phyloP scores from a whole-genome alignment of 139 green algal species.

The Choricystis sp. region DNA sequence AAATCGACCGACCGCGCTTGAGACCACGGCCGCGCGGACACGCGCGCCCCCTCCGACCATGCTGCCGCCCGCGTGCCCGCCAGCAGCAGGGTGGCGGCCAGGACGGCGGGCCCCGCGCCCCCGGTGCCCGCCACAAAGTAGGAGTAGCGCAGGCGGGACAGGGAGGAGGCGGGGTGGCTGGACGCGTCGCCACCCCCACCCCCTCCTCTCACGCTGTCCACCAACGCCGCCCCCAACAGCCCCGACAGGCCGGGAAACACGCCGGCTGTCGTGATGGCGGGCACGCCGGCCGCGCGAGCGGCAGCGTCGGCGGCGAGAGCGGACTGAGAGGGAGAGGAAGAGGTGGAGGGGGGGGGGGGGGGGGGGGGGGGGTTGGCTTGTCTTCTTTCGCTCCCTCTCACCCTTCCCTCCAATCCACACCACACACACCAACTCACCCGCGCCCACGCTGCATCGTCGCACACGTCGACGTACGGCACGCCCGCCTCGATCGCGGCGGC shows the following conservation, averaged over 20 bases:
- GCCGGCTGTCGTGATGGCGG: constrained; percentile 64
- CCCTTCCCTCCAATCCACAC: not conserved
- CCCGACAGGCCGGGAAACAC: constrained; percentile 71
- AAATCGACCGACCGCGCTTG: constrained; percentile 76
- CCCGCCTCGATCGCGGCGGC: constrained; percentile 53
- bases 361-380: not conserved
- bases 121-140: constrained; percentile 84
- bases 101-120: constrained; percentile 81
- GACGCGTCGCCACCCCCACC: not conserved
- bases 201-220: constrained; percentile 18
- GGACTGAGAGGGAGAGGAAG: not conserved
- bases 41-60: constrained; percentile 20
- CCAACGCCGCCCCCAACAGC: constrained; percentile 84
- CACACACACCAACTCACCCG: no score
- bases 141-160: constrained; percentile 52
- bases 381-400: not conserved
- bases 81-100: constrained; percentile 80
- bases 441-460: constrained; percentile 60
- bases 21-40: constrained; percentile 42
- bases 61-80: constrained; percentile 28
- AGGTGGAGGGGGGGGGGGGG: not conserved
- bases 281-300: constrained; percentile 55
- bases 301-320: constrained; percentile 26
- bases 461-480: constrained; percentile 88
- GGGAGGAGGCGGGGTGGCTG: not conserved